Base-by-base conservation (phyloP, 352 stramenopile species). In the Globisporangium ultimum region DNA sequence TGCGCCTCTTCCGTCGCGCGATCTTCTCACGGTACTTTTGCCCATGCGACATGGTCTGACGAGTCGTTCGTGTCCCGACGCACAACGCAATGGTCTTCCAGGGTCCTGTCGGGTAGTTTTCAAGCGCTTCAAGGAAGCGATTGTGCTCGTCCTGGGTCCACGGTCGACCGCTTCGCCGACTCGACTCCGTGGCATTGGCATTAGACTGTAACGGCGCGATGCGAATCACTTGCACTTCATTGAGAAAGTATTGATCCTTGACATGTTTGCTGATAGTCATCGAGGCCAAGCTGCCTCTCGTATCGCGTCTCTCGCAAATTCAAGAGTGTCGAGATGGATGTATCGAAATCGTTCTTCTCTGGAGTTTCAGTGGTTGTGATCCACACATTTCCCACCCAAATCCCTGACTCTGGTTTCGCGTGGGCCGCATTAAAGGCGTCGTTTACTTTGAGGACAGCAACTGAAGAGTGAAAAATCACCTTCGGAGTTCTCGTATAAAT, bases 101-200 rank as follows among this genome's bases (percentile, higher is more conserved):
- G 28, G 55, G 67, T 1, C 60, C 64, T 4, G 47, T 64, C 34
- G 64, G 67, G 38, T 74, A 73, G 22, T 66, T 47, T 49, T 73
- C 67, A 11, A 78, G 24, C n/a, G 60, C 70, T 53, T 69, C 52
- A 12, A 78, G 61, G 56, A 78, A 76, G 17, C 65, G 59, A 24
- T 75, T 59, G 40, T 78, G 67, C 51, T 83, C 68, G 2, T 72
- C 61, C n/a, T 47, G 59, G 5, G 66, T 75, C 74, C 74, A 83
- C 1, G 68, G 46, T 8, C 58, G 48, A 3, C 61, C 60, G 43
- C 7, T 36, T 36, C 62, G 68, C 10, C 57, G 41, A 48, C 71
- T 59, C 18, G 59, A 68, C 11, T 49, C 20, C 3, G 28, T 36
- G 17, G 15, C 32, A 14, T 20, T 14, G 21, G n/a, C 18, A 9